Evolutionary conservation across 2,329 filamentous ascomycete species (phyloP).

Genomic region (Diaporthe humulicola): DNA sequence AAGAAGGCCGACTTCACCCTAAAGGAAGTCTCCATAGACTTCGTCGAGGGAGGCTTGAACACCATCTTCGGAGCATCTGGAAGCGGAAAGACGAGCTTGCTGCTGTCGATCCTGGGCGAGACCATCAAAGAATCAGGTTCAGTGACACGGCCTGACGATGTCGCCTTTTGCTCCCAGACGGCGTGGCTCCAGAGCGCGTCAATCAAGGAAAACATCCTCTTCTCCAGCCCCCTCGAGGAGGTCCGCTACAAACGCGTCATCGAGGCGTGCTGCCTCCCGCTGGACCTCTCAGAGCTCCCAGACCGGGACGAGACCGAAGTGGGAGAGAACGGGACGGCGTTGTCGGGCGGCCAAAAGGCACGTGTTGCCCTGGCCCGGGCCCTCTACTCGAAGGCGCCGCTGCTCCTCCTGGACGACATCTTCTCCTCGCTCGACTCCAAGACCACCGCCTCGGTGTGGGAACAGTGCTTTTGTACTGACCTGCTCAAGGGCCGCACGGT

Average conservation of each 20-base stretch:
- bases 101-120: conserved; percentile 68
- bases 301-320: conserved; percentile 65
- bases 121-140: conserved; percentile 62
- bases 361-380: conserved; percentile 69
- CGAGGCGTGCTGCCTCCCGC: conserved; percentile 65
- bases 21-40: conserved; percentile 62
- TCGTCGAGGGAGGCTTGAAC: conserved; percentile 67
- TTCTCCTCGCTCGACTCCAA: conserved; percentile 72
- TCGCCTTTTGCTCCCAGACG: conserved; percentile 70
- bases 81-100: conserved; percentile 69
- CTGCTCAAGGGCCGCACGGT: conserved; percentile 66
- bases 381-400: conserved; percentile 67
- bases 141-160: conserved; percentile 63
- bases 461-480: conserved; percentile 69
- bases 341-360: conserved; percentile 70
- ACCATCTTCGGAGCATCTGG: conserved; percentile 68
- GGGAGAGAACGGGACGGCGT: conserved; percentile 66
- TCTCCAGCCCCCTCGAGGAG: conserved; percentile 64
- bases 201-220: conserved; percentile 67
- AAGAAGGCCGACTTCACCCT: conserved; percentile 64
- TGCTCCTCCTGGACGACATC: conserved; percentile 70
- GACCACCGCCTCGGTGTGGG: conserved; percentile 68
- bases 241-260: conserved; percentile 68
- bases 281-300: conserved; percentile 65
- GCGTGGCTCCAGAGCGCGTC: conserved; percentile 71